Evolutionary conservation across 352 stramenopile genomes (phyloP).

Genomic region (Saprolegnia diclina): DNA sequence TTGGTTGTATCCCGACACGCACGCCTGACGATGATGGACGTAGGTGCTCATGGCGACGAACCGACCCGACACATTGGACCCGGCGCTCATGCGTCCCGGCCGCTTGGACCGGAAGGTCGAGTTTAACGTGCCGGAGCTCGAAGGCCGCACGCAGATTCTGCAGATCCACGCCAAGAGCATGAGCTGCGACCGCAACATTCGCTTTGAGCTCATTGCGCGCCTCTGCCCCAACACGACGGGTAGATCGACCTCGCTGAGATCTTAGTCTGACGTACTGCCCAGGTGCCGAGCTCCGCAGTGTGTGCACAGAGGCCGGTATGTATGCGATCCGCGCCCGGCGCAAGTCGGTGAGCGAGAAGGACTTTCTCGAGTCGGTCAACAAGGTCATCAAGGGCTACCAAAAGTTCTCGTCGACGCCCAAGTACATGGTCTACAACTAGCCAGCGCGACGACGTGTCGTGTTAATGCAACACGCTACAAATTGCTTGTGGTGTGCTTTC

Average conservation of each 20-base stretch:
- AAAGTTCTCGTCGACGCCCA: slow-evolving; percentile 99
- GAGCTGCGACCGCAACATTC: slow-evolving; percentile 98
- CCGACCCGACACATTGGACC: slow-evolving; percentile 95
- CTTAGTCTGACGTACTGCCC: neutral
- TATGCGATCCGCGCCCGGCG: slow-evolving; percentile 97
- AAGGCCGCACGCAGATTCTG: slow-evolving; percentile 98
- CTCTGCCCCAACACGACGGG: slow-evolving; percentile 98
- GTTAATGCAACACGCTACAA: too few species aligned
- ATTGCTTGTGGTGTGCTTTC: too few species aligned
- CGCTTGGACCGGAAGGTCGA: slow-evolving; percentile 99
- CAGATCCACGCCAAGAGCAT: slow-evolving; percentile 99
- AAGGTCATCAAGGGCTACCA: slow-evolving; percentile 99
- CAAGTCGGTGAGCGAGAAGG: slow-evolving; percentile 98
- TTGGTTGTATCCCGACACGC: slow-evolving; percentile 28
- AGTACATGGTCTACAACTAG: slow-evolving; percentile 99
- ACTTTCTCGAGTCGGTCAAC: slow-evolving; percentile 99
- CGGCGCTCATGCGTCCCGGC: slow-evolving; percentile 92
- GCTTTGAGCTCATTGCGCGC: slow-evolving; percentile 97
- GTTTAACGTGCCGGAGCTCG: slow-evolving; percentile 97
- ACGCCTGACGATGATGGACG: neutral
- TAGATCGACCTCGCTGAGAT: neutral
- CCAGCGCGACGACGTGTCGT: neutral
- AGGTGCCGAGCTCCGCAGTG: slow-evolving; percentile 94
- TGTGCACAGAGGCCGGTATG: slow-evolving; percentile 98
- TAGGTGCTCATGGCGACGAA: slow-evolving; percentile 96